Base-by-base conservation (phyloP, 306 rosid species). In the Cucurbita pepo region DNA sequence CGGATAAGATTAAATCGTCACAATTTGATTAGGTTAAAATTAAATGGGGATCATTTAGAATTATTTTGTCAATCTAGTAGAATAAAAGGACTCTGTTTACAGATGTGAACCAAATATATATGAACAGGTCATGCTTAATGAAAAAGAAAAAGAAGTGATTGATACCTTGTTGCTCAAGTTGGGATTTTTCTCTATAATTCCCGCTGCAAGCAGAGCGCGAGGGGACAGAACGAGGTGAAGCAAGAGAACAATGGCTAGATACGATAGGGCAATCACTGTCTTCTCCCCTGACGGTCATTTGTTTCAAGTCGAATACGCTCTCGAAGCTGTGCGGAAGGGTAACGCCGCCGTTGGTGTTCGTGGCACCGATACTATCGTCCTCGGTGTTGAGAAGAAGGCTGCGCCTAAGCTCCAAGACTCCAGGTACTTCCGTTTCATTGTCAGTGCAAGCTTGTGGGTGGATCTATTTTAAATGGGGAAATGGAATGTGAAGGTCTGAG, bases 341-440 rank as follows among this genome's bases (percentile, higher is more conserved):
- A 95, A 95, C 91, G 99, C 99, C 77, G 97, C 99, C 84, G 99
- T 95, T 58, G 97, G 99, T 57, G 99, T 95, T 52, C 99, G 99
- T 15, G 99, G 99, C 75, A 80, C 92, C 73, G 99, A 95, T 54
- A 95, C 91, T 78, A 85, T 95, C 73, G 96, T 95, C 61, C 99
- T 95, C 75, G 97, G 99, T 55, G 99, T 95, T 43, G 99, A 95
- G 82, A 95, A 95, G 83, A 95, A 95, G 83, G 90, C 99, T 76
- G 60, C 99, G 12, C 95, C 95, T 45, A 95, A 91, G 61, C 99
- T 95, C 22, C 99, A 91, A 64, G 99, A 95, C 79, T 82, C 97
- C 77, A 91, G 99, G 99, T 86, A 41, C 65, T 56, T 66, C 5
- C 40, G 48, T 55, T 43, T 45, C 34, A 11, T 37, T 3, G 7